Base-by-base conservation (phyloP, 352 stramenopile species). In the Phytophthora chlamydospora region DNA sequence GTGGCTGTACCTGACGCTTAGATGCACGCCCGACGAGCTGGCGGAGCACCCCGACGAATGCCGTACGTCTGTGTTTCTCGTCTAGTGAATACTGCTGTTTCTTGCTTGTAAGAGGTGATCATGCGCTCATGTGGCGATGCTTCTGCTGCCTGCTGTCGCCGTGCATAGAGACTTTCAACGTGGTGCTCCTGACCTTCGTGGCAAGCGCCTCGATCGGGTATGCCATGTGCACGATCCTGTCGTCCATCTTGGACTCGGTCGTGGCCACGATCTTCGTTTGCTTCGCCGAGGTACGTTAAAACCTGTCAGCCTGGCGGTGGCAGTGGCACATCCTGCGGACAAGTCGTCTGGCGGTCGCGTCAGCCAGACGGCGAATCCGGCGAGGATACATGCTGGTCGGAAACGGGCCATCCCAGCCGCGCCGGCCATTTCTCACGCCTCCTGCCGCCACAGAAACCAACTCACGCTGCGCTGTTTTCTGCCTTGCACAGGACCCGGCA, bases 261-360 rank as follows among this genome's bases (percentile, higher is more conserved):
- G 87, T 96, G 13, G 71, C 83, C 29, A 96, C 87, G 17, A 89
- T 96, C 58, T 96, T 93, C 54, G 85, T 96, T 24, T 94, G 87
- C 67, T 94, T 96, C 65, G 87, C 87, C 13, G 82, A 91, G 79
- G 86, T 95, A 59, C 46, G 78, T 80, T 40, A 62, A 8, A 31
- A 31, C 8, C 6, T 62, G 46, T 56, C 41, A 64, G 49, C 17
- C 36, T 73, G 32, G 5, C 34, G 52, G 58, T 27, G 57, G n/a
- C 27, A 55, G 65, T 66, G 36, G 53, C 45, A 66, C 53, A 8
- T 44, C 27, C 4, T 2, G 27, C 14, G 38, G 38, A 4, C n/a
- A 17, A 16, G 9, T 51, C 27, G 31, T 38, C 45, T 39, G 49
- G 48, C n/a, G 41, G 43, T 53, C 57, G 47, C 27, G 40, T 71